Conservation (phyloP, 495 filamentous ascomycete species). For the Terfezia claveryi region DNA sequence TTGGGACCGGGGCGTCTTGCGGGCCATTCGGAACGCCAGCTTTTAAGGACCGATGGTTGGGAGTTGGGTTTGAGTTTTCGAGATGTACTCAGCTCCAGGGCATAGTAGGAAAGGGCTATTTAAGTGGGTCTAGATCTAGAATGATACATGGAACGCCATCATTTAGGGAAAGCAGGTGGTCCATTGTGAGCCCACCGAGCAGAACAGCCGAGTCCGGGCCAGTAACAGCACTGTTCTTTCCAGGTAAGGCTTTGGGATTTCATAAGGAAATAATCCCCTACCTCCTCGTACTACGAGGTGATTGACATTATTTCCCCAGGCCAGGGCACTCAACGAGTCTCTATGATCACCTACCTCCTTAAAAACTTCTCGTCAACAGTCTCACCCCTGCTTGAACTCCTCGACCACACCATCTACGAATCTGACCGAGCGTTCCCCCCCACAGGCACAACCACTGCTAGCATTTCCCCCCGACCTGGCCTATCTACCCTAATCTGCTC, state of each 20-base stretch:
- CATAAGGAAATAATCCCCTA: neutral
- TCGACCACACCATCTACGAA: constrained; percentile 51
- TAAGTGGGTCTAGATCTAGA: no score
- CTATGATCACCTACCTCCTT: constrained; percentile 73
- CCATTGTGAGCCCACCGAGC: no score
- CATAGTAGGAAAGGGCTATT: no score
- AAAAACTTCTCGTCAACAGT: constrained; percentile 60
- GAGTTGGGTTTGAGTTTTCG: no score
- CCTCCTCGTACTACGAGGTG: neutral
- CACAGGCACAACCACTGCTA: constrained; percentile 64
- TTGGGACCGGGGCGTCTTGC: no score
- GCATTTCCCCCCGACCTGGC: constrained; percentile 33
- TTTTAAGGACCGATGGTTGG: no score
- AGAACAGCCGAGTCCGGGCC: constrained; percentile 20
- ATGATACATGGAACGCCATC: no score
- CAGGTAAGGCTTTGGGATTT: constrained; percentile 30
- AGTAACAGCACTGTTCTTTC: constrained; percentile 66
- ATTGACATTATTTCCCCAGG: constrained; percentile 28
- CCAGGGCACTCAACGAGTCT: constrained; percentile 83
- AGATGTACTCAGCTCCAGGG: no score
- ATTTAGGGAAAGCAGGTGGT: no score
- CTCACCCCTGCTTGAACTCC: constrained; percentile 50
- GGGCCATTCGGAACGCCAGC: no score
- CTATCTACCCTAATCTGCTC: constrained; percentile 59
- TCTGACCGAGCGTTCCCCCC: constrained; percentile 26